Conservation (phyloP, 2,329 filamentous ascomycete species). For the Beauveria rudraprayagi region DNA sequence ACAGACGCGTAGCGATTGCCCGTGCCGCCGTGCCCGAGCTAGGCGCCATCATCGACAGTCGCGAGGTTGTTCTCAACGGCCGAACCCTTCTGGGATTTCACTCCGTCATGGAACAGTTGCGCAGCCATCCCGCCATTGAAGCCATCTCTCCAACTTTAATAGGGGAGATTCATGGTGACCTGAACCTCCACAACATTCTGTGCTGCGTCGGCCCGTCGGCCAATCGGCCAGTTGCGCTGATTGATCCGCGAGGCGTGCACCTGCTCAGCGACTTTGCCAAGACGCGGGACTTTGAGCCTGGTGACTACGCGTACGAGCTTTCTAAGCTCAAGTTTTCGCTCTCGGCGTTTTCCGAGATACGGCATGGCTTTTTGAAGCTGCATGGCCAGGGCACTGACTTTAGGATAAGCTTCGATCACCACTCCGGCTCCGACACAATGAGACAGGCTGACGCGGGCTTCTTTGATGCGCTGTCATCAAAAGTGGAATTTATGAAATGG, state of each 20-base stretch:
- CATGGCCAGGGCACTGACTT: background rate
- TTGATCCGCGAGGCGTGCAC: conserved; percentile 10
- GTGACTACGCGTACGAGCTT: conserved; percentile 7
- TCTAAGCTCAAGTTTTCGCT: conserved; percentile 8
- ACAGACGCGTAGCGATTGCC: conserved; percentile 4
- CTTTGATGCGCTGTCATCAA: background rate
- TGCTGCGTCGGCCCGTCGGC: background rate
- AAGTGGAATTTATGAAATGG: background rate
- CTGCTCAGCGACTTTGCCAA: conserved; percentile 8
- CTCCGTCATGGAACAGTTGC: background rate
- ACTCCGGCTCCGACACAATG: conserved; percentile 6
- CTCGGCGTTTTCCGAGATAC: conserved; percentile 6
- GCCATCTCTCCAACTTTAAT: background rate
- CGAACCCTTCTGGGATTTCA: background rate
- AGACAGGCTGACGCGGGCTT: background rate
- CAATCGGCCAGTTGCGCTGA: background rate
- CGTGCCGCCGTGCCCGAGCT: conserved; percentile 2
- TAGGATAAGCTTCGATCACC: background rate
- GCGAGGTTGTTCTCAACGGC: conserved; percentile 2
- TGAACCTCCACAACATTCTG: conserved; percentile 8
- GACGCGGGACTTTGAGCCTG: conserved; percentile 6
- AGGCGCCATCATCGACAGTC: conserved; percentile 2
- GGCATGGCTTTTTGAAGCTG: background rate
- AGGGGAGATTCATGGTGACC: conserved; percentile 7
- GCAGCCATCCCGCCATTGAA: background rate